Conservation (phyloP, 2,329 filamentous ascomycete species). For the Cadophora malorum region DNA sequence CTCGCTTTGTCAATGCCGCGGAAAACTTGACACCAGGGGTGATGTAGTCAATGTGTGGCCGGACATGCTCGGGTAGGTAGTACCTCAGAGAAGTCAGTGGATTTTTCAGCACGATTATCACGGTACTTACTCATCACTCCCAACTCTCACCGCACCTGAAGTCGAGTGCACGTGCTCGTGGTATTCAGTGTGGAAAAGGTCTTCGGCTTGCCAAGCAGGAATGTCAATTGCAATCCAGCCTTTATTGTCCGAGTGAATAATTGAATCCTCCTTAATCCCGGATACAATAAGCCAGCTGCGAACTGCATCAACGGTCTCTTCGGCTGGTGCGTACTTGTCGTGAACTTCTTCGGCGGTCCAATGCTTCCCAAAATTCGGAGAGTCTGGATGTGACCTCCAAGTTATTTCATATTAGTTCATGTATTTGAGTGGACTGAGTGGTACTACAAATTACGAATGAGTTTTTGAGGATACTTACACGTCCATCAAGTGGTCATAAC, state of each 20-base stretch:
- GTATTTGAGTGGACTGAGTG: not conserved
- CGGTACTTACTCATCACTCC: too few relatives aligned
- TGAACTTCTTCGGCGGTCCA: slow-evolving; percentile 45
- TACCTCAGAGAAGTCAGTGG: slow-evolving; percentile 35
- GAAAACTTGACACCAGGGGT: slow-evolving; percentile 48
- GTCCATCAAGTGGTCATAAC: slow-evolving; percentile 35
- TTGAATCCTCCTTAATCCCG: slow-evolving; percentile 40
- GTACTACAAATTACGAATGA: too few relatives aligned
- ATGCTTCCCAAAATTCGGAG: slow-evolving; percentile 47
- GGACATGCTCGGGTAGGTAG: slow-evolving; percentile 50
- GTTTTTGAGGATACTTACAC: slow-evolving; percentile 23
- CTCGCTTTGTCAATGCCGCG: slow-evolving; percentile 26
- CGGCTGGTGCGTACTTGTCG: slow-evolving; percentile 45
- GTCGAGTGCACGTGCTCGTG: too few relatives aligned
- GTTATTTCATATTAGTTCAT: not conserved
- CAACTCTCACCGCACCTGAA: too few relatives aligned
- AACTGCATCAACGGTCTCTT: slow-evolving; percentile 44
- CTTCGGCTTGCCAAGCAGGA: too few relatives aligned
- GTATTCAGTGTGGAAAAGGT: too few relatives aligned
- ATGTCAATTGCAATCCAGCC: too few relatives aligned
- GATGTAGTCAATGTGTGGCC: slow-evolving; percentile 54
- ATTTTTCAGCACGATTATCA: slow-evolving; percentile 36
- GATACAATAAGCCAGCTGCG: slow-evolving; percentile 45
- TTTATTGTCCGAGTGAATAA: too few relatives aligned
- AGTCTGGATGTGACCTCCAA: slow-evolving; percentile 40